A percentile compares a stretch with the other conserved stretches of the same genome.
phyloP scores from a whole-genome alignment of 441 rosid species.

The Kokia cookei region DNA sequence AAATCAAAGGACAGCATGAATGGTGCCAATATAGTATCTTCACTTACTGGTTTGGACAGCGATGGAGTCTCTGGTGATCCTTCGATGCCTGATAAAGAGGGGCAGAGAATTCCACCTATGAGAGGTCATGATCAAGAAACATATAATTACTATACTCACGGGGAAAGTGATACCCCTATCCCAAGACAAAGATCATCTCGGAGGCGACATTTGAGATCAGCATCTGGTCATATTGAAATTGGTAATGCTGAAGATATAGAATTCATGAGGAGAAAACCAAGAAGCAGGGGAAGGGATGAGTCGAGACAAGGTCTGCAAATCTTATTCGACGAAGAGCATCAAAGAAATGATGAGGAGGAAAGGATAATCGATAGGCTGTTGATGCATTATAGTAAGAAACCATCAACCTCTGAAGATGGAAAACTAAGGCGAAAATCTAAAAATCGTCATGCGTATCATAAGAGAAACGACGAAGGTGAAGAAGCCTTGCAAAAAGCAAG shows the following conservation, averaged over 20 bases:
- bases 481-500: constrained; percentile 7
- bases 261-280: constrained; percentile 36
- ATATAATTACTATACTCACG: constrained; percentile 19
- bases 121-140: constrained; percentile 19
- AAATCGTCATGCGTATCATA: constrained; percentile 33
- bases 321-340: constrained; percentile 48
- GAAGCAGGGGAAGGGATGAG: constrained; percentile 64
- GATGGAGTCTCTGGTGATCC: constrained; percentile 26
- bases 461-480: constrained; percentile 17
- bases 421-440: constrained; percentile 37
- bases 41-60: constrained; percentile 22
- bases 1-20: constrained; percentile 39
- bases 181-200: constrained; percentile 53
- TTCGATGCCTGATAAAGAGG: constrained; percentile 25
- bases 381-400: constrained; percentile 78
- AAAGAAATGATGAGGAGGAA: constrained; percentile 61
- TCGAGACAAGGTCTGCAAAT: constrained; percentile 58
- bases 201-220: constrained; percentile 42
- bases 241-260: constrained; percentile 26
- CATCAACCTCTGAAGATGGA: constrained; percentile 47
- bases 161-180: constrained; percentile 22
- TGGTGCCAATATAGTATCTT: constrained; percentile 30
- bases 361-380: constrained; percentile 76
- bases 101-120: constrained; percentile 17
- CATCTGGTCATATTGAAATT: constrained; percentile 27